Base-by-base conservation (phyloP, 306 rosid species). In the Betula pendula region DNA sequence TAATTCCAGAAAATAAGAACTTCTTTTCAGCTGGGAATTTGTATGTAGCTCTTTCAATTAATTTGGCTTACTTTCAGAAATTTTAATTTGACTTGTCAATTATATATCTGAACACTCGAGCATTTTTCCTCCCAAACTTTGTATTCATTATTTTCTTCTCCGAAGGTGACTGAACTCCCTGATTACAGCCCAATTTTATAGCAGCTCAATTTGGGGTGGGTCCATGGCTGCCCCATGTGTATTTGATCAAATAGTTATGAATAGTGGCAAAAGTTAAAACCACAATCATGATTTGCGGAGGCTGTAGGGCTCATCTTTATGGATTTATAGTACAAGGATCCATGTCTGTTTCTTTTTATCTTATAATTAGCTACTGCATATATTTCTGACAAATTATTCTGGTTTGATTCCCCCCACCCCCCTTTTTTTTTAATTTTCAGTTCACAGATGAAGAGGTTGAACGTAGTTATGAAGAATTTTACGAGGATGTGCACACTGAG, bases 401-500 rank as follows among this genome's bases (percentile, higher is more conserved):
- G 73, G 77, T 84, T 83, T 86, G 75, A 69, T 81, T 74, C 76
- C 59, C 25, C 56, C 29, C 38, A 8, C 0, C 17, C 2, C 3
- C 16, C 31, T 16, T 29, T 2, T 29, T 2, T 29, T 29, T 31
- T 76, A 79, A 67, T 48, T 82, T 86, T 75, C 97, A 95, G 97
- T 84, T 84, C 77, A 89, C 91, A 25, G 98, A 95, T 74, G 98
- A 95, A 84, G 98, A 95, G 90, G 79, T 95, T 72, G 96, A 89
- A 48, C 59, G 79, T 68, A 81, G 88, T 75, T 95, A 81, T 83
- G 95, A 95, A 84, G 98, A 92, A 81, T 95, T 95, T 86, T 95
- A 92, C 42, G 96, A 92, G 77, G 98, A 95, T 84, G 98, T 95
- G 84, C 98, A 95, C 85, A 95, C 96, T n/a, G 97, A 95, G 84